phyloP scores from a whole-genome alignment of 768 basidiomycete genomes.

The Boletus tomentosulus region DNA sequence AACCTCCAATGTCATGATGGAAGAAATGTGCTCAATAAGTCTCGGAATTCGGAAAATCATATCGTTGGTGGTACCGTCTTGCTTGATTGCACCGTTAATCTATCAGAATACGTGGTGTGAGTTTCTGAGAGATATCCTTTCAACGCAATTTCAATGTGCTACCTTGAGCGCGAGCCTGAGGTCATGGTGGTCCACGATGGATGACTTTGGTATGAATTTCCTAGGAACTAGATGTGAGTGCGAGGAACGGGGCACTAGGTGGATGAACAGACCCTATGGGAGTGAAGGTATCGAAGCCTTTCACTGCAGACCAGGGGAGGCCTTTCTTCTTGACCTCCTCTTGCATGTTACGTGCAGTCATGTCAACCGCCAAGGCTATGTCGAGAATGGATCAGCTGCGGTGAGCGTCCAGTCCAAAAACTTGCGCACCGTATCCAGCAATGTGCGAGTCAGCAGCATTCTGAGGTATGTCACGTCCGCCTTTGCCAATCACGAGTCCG shows the following conservation, averaged over 20 bases:
- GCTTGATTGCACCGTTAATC: constrained; percentile 83
- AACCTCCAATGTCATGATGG: constrained; percentile 96
- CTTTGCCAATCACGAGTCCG: constrained; percentile 91
- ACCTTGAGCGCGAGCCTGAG: constrained; percentile 77
- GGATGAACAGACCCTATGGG: constrained; percentile 65
- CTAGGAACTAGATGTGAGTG: constrained; percentile 35
- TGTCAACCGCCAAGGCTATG: constrained; percentile 87
- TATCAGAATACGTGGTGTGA: constrained; percentile 25
- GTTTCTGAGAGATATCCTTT: background rate
- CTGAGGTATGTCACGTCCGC: constrained; percentile 76
- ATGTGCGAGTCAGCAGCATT: constrained; percentile 71
- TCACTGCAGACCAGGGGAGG: constrained; percentile 95
- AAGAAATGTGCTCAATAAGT: constrained; percentile 86
- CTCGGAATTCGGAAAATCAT: constrained; percentile 93
- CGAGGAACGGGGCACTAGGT: background rate
- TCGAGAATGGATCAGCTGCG: background rate
- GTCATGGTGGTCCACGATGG: constrained; percentile 67
- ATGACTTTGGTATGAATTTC: constrained; percentile 74
- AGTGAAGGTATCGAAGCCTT: constrained; percentile 96
- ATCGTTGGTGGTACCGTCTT: constrained; percentile 78
- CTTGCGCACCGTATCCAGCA: constrained; percentile 80
- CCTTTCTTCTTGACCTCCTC: constrained; percentile 89
- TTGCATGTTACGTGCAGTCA: constrained; percentile 96
- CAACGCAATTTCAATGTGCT: background rate
- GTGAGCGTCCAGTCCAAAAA: too few species aligned